Evolutionary conservation across 179 eudicot genomes (phyloP).

Genomic region (Gypsophila paniculata): DNA sequence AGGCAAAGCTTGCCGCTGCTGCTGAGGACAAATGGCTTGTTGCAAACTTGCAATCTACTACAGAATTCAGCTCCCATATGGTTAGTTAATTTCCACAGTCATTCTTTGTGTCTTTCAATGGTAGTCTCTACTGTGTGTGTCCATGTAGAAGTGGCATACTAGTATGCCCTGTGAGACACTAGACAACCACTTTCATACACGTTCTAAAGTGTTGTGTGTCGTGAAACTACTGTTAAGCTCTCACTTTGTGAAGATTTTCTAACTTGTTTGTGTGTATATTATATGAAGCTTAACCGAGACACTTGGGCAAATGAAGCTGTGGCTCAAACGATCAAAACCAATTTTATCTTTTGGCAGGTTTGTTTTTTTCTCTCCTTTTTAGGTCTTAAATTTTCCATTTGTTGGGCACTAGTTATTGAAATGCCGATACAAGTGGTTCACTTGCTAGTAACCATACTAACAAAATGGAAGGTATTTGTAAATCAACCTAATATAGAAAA

Average conservation of each 20-base stretch:
- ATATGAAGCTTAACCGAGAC: constrained; percentile 80
- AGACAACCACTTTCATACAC: background rate
- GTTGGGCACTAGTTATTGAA: background rate
- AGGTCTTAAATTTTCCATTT: background rate
- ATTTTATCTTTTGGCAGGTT: constrained; percentile 98
- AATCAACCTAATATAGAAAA: too few species aligned
- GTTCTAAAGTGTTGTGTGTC: background rate
- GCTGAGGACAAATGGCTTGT: constrained; percentile 77
- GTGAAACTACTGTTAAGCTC: background rate
- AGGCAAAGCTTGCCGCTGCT: constrained; percentile 89
- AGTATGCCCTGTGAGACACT: background rate
- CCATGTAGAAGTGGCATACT: background rate
- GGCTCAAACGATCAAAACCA: constrained; percentile 78
- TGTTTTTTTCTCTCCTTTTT: background rate
- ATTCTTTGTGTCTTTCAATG: background rate
- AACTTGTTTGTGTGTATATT: constrained; percentile 12
- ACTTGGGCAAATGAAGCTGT: constrained; percentile 99
- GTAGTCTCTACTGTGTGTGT: background rate
- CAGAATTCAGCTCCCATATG: constrained; percentile 95
- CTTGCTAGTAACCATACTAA: too few species aligned
- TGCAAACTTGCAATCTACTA: constrained; percentile 84
- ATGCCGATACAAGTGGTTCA: too few species aligned
- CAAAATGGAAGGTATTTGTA: too few species aligned
- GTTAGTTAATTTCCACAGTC: constrained; percentile 33
- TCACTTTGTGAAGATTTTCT: constrained; percentile 6